A percentile compares a stretch with the other conserved stretches of the same genome.
Conservation (phyloP, 106 monocot genomes). For the Iris macrosiphon region DNA sequence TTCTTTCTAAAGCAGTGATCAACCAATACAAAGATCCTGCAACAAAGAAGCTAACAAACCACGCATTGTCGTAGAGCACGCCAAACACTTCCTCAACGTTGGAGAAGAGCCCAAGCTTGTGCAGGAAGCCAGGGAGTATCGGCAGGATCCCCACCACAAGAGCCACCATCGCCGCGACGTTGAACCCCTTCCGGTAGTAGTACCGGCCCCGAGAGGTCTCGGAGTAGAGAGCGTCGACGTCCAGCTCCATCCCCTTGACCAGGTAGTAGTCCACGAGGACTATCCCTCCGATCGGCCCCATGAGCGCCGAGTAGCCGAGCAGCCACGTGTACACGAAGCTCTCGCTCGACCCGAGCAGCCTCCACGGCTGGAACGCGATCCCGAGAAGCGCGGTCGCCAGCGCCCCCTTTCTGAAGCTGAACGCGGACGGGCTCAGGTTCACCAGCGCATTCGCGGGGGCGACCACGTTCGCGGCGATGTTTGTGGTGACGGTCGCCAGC, state of each 20-base stretch:
- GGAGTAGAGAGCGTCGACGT: constrained; percentile 57
- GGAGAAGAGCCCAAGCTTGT: constrained; percentile 47
- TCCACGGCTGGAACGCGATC: constrained; percentile 77
- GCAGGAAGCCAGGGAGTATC: constrained; percentile 69
- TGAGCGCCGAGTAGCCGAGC: constrained; percentile 76
- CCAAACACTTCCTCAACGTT: constrained; percentile 23
- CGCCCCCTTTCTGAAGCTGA: constrained; percentile 73
- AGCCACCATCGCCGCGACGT: constrained; percentile 48
- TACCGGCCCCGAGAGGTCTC: constrained; percentile 23
- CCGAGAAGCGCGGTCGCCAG: constrained; percentile 66
- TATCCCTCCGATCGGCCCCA: constrained; percentile 80
- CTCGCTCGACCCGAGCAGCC: constrained; percentile 74
- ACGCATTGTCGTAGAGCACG: constrained; percentile 66
- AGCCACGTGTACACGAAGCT: constrained; percentile 94
- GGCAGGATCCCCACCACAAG: constrained; percentile 60
- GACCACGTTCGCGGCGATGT: constrained; percentile 91
- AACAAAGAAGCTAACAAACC: constrained; percentile 80
- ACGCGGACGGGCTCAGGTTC: constrained; percentile 38
- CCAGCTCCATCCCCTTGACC: constrained; percentile 48
- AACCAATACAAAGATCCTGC: constrained; percentile 59
- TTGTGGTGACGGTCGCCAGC: constrained; percentile 89
- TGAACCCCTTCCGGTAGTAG: constrained; percentile 51
- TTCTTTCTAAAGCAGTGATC: constrained; percentile 5
- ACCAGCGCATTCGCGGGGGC: constrained; percentile 87
- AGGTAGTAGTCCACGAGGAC: constrained; percentile 76